Evolutionary conservation across 768 basidiomycete species (phyloP), one percentile per base, ranked within the genome.

Genomic region (Gautieria morchelliformis): DNA sequence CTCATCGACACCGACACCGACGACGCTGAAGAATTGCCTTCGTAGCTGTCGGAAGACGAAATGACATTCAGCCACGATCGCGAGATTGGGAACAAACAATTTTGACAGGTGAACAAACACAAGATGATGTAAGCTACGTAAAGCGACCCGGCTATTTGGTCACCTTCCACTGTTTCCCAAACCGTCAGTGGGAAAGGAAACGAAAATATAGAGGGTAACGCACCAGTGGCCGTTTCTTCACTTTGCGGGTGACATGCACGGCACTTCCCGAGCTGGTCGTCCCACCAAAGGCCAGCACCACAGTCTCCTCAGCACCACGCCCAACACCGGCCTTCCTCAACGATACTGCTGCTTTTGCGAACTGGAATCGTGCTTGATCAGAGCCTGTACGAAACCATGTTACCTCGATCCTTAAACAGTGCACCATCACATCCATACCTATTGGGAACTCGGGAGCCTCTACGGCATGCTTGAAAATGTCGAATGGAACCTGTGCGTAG

Each of bases 341-440:
- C 64, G 89, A 87, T 65, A 94, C 86, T 12, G 85, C 89, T 62
- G 90, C 89, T 70, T 93, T 94, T 4, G 91, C 90, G 71, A 94
- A 94, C 65, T 86, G 87, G 74, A 93, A 96, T 47, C 92, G 83
- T 59, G 83, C 81, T 67, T 93, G 91, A 71, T 89, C 88, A 58
- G 87, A 81, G 20, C 85, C 87, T 87, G 69, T 63, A 68, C 58
- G 56, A 65, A 47, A 24, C 62, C 52, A 65, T 54, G 53, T 59
- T 57, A 60, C 65, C 56, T 30, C 27, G 42, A 47, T 61, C 45
- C 47, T 52, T 30, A 37, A 37, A 37, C 32, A 33, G 53, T 59
- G 51, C 48, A 61, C 58, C 20, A 45, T 4, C 17, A 3, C 33
- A 17, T 11, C 27, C 32, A 58, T 60, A 89, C 89, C 89, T 60